phyloP scores from a whole-genome alignment of 1,284 basidiomycete species.

The Sparassis latifolia region DNA sequence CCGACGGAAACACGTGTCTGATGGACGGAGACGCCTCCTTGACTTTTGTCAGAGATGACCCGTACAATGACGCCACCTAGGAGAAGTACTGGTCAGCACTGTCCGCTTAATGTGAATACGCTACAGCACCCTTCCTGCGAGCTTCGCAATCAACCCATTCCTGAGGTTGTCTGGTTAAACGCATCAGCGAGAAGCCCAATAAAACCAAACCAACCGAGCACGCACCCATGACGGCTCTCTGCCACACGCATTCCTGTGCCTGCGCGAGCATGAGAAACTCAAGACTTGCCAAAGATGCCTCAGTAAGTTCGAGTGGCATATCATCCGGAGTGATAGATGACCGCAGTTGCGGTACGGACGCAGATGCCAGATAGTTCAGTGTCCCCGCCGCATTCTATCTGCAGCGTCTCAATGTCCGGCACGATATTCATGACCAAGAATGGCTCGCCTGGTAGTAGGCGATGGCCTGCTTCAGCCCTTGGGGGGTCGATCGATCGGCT shows the following conservation, averaged over 20 bases:
- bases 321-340: constrained; percentile 49
- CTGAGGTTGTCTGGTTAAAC: constrained; percentile 53
- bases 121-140: constrained; percentile 60
- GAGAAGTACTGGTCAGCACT: not conserved
- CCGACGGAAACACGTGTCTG: constrained; percentile 46
- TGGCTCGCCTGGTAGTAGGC: constrained; percentile 62
- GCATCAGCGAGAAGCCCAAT: not conserved
- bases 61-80: constrained; percentile 70
- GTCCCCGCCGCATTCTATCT: constrained; percentile 72
- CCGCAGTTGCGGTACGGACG: constrained; percentile 50
- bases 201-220: constrained; percentile 3
- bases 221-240: constrained; percentile 80
- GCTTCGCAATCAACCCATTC: constrained; percentile 81
- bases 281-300: constrained; percentile 56
- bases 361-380: constrained; percentile 56
- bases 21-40: constrained; percentile 42
- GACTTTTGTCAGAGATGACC: constrained; percentile 44
- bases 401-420: not conserved
- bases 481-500: constrained; percentile 64
- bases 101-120: not conserved
- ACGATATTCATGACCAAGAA: not conserved
- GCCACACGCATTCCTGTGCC: constrained; percentile 97
- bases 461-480: constrained; percentile 75
- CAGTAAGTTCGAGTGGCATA: constrained; percentile 58
- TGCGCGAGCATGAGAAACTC: constrained; percentile 86